Base-by-base conservation (phyloP, 1,284 basidiomycete genomes). In the Cronartium ribicola region DNA sequence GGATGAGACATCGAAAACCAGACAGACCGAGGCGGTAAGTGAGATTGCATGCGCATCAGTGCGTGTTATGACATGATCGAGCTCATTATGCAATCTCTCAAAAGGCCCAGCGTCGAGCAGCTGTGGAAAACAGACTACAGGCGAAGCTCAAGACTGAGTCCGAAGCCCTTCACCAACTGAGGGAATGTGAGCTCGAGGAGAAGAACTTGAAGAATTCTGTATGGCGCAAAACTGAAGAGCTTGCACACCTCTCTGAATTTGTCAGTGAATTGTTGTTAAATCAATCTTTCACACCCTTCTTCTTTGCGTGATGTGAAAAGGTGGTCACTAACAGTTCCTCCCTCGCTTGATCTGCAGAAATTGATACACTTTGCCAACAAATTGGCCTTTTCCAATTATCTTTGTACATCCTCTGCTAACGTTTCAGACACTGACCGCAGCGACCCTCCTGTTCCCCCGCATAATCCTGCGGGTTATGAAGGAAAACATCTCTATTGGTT, bases 21-120 rank as follows among this genome's bases (percentile, higher is more conserved):
- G 59, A 37, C 71, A 73, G 40, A 73, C 71, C 41, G 71, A 73
- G 39, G 71, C 71, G 29, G 71, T 73, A 59, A n/a, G 71, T 73
- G 17, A 2, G 8, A 14, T 13, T 29, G 4, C 59, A 29, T 29
- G 29, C 11, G 5, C 48, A 14, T 51, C 48, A 8, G 22, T 51
- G 5, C 6, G 22, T 17, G 5, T 51, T 3, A 29, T 29, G 5
- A 51, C 17, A 14, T 46, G 57, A 29, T 41, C 17, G 1, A 61
- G 59, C 14, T n/a, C 29, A 8, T 57, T 43, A 66, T 39, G 7
- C 6, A 20, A 13, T 22, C 17, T 66, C 43, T 11, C 4, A 29
- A 43, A 40, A 73, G 71, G 71, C 71, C 4, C 64, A 73, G 61
- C 64, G 71, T 48, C 63, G 71, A 66, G 71, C 63, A 14, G 71